These are phyloP conservation scores for Lactarius tabidus DNA, from an alignment of 768 basidiomycete species.

Conservation along the genomic window DNA sequence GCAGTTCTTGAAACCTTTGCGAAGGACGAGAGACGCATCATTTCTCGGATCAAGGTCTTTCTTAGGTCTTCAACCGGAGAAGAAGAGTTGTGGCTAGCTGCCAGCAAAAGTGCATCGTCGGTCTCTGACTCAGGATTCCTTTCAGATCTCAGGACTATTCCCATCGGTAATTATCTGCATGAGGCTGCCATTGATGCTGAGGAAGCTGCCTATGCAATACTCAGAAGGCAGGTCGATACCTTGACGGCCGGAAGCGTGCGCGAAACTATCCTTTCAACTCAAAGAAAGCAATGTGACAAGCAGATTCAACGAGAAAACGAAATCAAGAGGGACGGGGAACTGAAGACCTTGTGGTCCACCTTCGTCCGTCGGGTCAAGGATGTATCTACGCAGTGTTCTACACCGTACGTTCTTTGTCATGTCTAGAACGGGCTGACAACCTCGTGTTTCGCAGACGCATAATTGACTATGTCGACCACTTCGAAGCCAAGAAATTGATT, in stretches of 20 bases:
- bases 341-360: neutral
- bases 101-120: neutral
- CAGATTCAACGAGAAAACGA: slow-evolving; percentile 9
- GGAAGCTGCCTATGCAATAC: neutral
- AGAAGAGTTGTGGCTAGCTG: neutral
- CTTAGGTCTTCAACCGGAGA: neutral
- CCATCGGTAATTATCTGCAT: neutral
- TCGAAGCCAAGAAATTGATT: neutral
- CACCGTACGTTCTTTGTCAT: neutral
- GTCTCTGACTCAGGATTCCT: slow-evolving; percentile 20
- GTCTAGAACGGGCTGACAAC: neutral
- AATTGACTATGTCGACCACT: neutral
- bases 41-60: neutral
- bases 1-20: neutral
- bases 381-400: neutral
- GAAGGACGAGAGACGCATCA: neutral
- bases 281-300: slow-evolving; percentile 10
- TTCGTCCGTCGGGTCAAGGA: slow-evolving; percentile 12
- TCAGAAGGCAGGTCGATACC: slow-evolving; percentile 1
- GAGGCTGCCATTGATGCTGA: neutral
- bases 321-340: neutral
- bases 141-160: neutral
- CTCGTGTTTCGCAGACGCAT: neutral
- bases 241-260: neutral
- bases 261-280: slow-evolving; percentile 1